Percentiles rank a stretch among this genome's conserved stretches.
These are phyloP conservation scores for Pseudoperonospora humuli DNA, from an alignment of 352 stramenopile species.

Conservation along the genomic window DNA sequence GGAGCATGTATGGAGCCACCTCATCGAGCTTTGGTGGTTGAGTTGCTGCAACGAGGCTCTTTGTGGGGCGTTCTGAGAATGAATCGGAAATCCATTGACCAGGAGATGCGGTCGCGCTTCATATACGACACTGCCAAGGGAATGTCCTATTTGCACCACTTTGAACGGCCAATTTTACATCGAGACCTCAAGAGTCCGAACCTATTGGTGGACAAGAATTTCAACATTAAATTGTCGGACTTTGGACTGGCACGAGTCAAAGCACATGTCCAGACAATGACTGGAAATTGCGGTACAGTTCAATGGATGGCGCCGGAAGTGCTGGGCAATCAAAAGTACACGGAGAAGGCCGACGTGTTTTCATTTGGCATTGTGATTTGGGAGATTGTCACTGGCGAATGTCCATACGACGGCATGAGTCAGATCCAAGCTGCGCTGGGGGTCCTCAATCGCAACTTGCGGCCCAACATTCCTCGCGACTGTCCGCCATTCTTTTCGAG, in stretches of 20 bases:
- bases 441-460: conserved; percentile 63
- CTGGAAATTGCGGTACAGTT: conserved; percentile 73
- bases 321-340: conserved; percentile 83
- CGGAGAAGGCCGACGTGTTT: conserved; percentile 87
- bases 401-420: conserved; percentile 84
- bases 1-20: conserved; percentile 90
- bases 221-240: conserved; percentile 80
- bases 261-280: conserved; percentile 80
- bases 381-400: conserved; percentile 84
- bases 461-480: conserved; percentile 51
- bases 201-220: conserved; percentile 76
- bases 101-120: conserved; percentile 49
- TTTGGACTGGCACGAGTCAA: conserved; percentile 80
- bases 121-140: conserved; percentile 74
- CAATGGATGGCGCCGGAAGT: conserved; percentile 72
- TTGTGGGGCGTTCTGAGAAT: conserved; percentile 88
- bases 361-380: conserved; percentile 88
- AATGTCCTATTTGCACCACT: conserved; percentile 82
- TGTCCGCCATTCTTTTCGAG: conserved; percentile 61
- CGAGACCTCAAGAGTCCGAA: conserved; percentile 83
- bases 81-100: conserved; percentile 44
- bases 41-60: conserved; percentile 86
- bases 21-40: conserved; percentile 91
- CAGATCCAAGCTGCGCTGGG: conserved; percentile 69
- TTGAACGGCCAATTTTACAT: conserved; percentile 78